These are phyloP conservation scores for Bassia scoparia DNA, from an alignment of 148 eudicot species.

Conservation along the genomic window DNA sequence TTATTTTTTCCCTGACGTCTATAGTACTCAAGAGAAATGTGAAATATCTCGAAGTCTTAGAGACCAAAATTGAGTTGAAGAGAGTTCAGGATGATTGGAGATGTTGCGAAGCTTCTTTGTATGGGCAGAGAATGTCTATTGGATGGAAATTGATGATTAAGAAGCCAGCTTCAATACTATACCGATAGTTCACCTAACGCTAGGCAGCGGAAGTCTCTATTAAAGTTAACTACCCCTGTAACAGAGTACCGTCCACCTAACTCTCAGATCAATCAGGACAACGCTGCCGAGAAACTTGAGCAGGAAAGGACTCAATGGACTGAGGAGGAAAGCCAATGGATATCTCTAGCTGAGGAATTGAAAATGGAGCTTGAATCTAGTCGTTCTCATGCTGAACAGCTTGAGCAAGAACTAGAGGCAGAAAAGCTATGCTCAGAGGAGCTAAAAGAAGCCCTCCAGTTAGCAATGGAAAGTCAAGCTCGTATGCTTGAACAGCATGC, in stretches of 20 bases:
- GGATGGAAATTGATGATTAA: slow-evolving; percentile 92
- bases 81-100: slow-evolving; percentile 75
- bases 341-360: slow-evolving; percentile 72
- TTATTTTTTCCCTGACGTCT: slow-evolving; percentile 3
- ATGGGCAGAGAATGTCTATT: slow-evolving; percentile 77
- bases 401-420: slow-evolving; percentile 58
- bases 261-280: slow-evolving; percentile 45
- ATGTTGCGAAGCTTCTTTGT: slow-evolving; percentile 71
- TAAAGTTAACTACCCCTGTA: slow-evolving; percentile 57
- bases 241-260: slow-evolving; percentile 37
- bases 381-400: slow-evolving; percentile 47
- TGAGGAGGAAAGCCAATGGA: slow-evolving; percentile 87
- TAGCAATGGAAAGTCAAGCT: slow-evolving; percentile 96
- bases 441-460: slow-evolving; percentile 85
- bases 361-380: slow-evolving; percentile 68
- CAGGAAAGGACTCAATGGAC: slow-evolving; percentile 67
- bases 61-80: slow-evolving; percentile 67
- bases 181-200: slow-evolving; percentile 52
- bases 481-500: slow-evolving; percentile 97
- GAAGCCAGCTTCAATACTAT: slow-evolving; percentile 72
- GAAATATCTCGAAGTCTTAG: slow-evolving; percentile 86
- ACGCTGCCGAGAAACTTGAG: slow-evolving; percentile 50
- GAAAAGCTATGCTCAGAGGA: slow-evolving; percentile 88
- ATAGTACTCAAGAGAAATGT: slow-evolving; percentile 78
- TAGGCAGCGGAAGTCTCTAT: slow-evolving; percentile 39